A percentile compares a stretch with the other conserved stretches of the same genome.
These are phyloP conservation scores for Ilyonectria robusta DNA, from an alignment of 2,329 filamentous ascomycete genomes.

Conservation along the genomic window DNA sequence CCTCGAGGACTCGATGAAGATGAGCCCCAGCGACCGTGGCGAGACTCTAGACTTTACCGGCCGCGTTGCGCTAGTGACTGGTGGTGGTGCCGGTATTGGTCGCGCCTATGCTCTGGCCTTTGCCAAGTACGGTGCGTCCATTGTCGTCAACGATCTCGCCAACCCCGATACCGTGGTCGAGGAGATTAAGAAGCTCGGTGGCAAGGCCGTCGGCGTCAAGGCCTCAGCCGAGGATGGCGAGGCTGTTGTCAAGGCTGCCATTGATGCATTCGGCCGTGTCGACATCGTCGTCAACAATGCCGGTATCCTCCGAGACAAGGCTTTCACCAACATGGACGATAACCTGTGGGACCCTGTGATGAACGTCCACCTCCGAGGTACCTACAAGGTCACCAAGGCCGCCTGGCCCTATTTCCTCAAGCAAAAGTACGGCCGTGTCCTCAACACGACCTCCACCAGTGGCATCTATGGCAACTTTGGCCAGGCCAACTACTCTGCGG, in stretches of 20 bases:
- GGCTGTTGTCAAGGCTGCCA: conserved; percentile 89
- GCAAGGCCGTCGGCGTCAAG: conserved; percentile 93
- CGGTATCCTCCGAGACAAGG: conserved; percentile 97
- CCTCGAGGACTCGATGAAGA: conserved; percentile 85
- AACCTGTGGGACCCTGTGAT: conserved; percentile 92
- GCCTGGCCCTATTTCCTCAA: conserved; percentile 98
- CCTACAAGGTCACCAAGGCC: conserved; percentile 97
- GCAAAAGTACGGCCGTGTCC: conserved; percentile 97
- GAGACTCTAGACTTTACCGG: conserved; percentile 86
- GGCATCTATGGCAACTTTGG: conserved; percentile 99
- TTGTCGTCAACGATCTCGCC: conserved; percentile 96
- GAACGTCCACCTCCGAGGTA: conserved; percentile 92
- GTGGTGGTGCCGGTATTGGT: conserved; percentile 91
- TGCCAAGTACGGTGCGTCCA: conserved; percentile 83
- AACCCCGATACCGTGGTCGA: conserved; percentile 92
- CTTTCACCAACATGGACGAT: conserved; percentile 98
- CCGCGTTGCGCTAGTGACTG: conserved; percentile 89
- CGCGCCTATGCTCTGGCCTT: conserved; percentile 92
- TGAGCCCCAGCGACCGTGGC: conserved; percentile 79
- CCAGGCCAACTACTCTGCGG: conserved; percentile 96
- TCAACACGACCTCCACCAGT: conserved; percentile 97
- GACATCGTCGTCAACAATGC: conserved; percentile 99
- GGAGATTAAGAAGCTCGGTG: conserved; percentile 92
- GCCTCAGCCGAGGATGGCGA: conserved; percentile 95
- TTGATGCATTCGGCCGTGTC: conserved; percentile 92